Conservation (phyloP, 2,329 filamentous ascomycete species). For the Microthyrium microscopicum region DNA sequence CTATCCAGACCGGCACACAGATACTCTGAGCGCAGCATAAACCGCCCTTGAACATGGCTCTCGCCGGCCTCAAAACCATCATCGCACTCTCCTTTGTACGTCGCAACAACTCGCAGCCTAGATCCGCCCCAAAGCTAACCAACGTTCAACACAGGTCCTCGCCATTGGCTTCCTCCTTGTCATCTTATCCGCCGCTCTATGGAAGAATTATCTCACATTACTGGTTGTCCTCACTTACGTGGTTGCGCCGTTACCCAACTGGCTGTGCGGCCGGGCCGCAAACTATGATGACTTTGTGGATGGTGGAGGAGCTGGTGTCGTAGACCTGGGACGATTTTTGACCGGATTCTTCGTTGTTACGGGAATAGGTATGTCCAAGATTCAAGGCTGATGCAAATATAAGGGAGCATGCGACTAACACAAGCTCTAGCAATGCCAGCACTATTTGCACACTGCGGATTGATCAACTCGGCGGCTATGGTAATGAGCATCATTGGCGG, state of each 20-base stretch:
- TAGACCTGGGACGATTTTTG: constrained; percentile 85
- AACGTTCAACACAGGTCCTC: constrained; percentile 44
- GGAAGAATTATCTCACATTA: constrained; percentile 84
- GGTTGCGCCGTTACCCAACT: constrained; percentile 86
- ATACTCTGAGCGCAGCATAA: too few species aligned
- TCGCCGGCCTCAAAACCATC: constrained; percentile 95
- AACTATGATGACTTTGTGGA: constrained; percentile 96
- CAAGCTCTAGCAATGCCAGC: constrained; percentile 56
- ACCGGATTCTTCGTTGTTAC: constrained; percentile 94
- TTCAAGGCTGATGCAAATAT: not conserved
- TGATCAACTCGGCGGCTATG: constrained; percentile 75
- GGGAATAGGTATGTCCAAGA: constrained; percentile 75
- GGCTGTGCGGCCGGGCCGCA: constrained; percentile 75
- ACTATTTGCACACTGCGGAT: constrained; percentile 69
- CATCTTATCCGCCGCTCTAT: constrained; percentile 92
- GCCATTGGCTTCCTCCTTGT: constrained; percentile 97
- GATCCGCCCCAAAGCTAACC: constrained; percentile 5
- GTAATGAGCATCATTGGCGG: constrained; percentile 89
- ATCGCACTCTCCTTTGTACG: constrained; percentile 92
- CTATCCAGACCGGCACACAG: not conserved
- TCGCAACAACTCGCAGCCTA: not conserved
- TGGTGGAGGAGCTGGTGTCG: constrained; percentile 60
- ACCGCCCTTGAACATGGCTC: too few species aligned
- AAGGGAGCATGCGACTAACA: too few species aligned
- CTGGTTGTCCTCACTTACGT: constrained; percentile 94